Evolutionary conservation across 164 flowering plant genomes (phyloP).

Genomic region (Kingdonia uniflora): DNA sequence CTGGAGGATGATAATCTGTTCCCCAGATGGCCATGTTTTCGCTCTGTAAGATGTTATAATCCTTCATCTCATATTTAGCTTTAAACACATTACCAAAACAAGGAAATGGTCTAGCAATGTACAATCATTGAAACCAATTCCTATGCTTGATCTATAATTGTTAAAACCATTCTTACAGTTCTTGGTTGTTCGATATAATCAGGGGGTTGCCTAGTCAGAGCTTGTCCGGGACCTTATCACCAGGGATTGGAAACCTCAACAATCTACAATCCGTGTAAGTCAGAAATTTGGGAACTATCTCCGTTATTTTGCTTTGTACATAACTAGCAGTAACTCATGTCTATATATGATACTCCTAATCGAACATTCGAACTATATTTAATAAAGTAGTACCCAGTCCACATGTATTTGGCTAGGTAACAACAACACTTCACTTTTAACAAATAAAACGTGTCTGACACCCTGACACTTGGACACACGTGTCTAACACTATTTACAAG

Average conservation of each 20-base stretch:
- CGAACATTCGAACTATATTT: too few species aligned
- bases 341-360: too few species aligned
- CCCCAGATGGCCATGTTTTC: conserved; percentile 71
- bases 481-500: too few species aligned
- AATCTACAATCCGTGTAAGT: conserved; percentile 85
- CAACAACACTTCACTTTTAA: too few species aligned
- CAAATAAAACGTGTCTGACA: too few species aligned
- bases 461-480: too few species aligned
- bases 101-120: background rate
- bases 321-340: too few species aligned
- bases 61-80: background rate
- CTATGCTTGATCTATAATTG: background rate
- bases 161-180: background rate
- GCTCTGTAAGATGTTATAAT: conserved; percentile 48
- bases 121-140: background rate
- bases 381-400: too few species aligned
- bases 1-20: conserved; percentile 96
- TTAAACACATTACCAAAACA: background rate
- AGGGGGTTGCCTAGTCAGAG: conserved; percentile 87
- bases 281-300: conserved; percentile 1
- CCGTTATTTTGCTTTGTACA: too few species aligned
- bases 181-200: conserved; percentile 8
- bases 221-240: conserved; percentile 74
- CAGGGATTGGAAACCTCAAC: conserved; percentile 70
- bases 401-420: too few species aligned